phyloP scores from a whole-genome alignment of 1,284 basidiomycete genomes.

The Pascua guehoae region DNA sequence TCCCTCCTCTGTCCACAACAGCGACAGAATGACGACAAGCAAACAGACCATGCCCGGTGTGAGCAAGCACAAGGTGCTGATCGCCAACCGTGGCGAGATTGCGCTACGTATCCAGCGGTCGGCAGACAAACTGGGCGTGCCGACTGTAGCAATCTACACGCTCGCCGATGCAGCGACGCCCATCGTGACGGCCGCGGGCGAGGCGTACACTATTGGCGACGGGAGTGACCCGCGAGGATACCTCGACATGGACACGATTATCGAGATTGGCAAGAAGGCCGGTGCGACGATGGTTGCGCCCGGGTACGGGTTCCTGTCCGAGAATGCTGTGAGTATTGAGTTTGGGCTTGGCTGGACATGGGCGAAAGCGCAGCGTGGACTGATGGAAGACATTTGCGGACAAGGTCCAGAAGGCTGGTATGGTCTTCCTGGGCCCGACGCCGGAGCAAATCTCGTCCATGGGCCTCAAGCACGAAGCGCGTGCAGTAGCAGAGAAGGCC shows the following conservation, averaged over 20 bases:
- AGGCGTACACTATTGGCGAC: conserved; percentile 47
- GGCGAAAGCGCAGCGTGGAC: background rate
- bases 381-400: conserved; percentile 53
- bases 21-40: background rate
- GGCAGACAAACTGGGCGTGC: conserved; percentile 79
- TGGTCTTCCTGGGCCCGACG: conserved; percentile 62
- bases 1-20: background rate
- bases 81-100: conserved; percentile 90
- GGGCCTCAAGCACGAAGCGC: conserved; percentile 64
- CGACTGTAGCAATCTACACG: conserved; percentile 85
- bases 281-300: conserved; percentile 60
- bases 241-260: conserved; percentile 50
- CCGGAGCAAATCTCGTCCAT: conserved; percentile 57
- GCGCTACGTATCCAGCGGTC: conserved; percentile 89
- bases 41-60: conserved; percentile 3
- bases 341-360: background rate
- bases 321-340: conserved; percentile 52
- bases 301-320: conserved; percentile 65
- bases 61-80: conserved; percentile 62
- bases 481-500: conserved; percentile 54
- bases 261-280: conserved; percentile 53
- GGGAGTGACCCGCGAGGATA: conserved; percentile 52
- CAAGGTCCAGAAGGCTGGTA: conserved; percentile 54
- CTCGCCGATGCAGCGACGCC: conserved; percentile 73
- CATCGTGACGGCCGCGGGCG: conserved; percentile 60